These are phyloP conservation scores for Penicillium sp. DNA, from an alignment of 2,329 filamentous ascomycete genomes.

Conservation along the genomic window DNA sequence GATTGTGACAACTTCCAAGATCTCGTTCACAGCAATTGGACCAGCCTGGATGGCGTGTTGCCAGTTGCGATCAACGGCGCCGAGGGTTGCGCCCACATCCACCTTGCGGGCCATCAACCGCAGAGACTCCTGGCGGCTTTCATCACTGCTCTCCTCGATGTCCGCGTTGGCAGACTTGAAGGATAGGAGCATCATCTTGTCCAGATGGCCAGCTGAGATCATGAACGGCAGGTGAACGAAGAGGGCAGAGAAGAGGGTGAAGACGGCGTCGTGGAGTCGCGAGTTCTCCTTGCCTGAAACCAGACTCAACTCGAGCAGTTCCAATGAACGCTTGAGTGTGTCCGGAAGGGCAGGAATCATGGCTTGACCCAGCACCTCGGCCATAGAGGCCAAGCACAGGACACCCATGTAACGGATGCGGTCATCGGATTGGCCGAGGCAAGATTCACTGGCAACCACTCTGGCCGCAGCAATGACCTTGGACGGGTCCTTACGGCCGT, in stretches of 20 bases:
- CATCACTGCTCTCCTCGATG: constrained; percentile 60
- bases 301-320: constrained; percentile 66
- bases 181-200: constrained; percentile 68
- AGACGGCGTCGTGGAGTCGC: constrained; percentile 76
- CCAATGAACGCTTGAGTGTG: constrained; percentile 68
- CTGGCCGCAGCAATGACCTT: constrained; percentile 72
- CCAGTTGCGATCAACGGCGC: constrained; percentile 72
- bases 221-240: constrained; percentile 86
- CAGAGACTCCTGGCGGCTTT: constrained; percentile 66
- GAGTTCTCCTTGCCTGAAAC: constrained; percentile 52
- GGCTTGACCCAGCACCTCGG: constrained; percentile 81
- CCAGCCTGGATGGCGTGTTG: constrained; percentile 60
- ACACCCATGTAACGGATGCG: constrained; percentile 79
- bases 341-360: constrained; percentile 79
- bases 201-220: constrained; percentile 72
- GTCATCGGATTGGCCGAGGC: constrained; percentile 70
- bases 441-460: constrained; percentile 71
- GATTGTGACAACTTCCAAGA: constrained; percentile 65
- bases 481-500: constrained; percentile 84
- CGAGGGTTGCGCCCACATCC: constrained; percentile 72
- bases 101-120: constrained; percentile 73
- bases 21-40: constrained; percentile 64
- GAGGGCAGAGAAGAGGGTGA: constrained; percentile 73
- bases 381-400: constrained; percentile 81
- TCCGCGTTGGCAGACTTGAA: constrained; percentile 65